These are phyloP conservation scores for Trapa incisa DNA, from an alignment of 345 rosid species.

Conservation along the genomic window DNA sequence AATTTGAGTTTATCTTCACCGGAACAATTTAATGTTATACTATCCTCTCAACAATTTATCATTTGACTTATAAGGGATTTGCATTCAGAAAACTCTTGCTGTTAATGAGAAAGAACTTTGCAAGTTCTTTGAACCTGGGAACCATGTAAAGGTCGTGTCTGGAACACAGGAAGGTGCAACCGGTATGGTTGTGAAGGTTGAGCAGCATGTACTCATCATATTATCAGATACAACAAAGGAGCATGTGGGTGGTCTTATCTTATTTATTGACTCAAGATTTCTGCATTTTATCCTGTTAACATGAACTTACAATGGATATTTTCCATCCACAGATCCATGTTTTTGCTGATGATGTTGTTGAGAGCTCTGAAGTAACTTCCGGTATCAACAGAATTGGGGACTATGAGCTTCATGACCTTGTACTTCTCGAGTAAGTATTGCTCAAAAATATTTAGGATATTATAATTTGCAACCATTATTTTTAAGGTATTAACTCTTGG, in stretches of 20 bases:
- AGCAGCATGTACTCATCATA: conserved; percentile 82
- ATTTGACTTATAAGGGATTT: conserved; percentile 4
- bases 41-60: background rate
- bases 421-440: conserved; percentile 65
- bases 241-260: conserved; percentile 35
- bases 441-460: background rate
- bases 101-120: conserved; percentile 80
- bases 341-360: conserved; percentile 91
- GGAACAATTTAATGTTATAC: background rate
- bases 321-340: conserved; percentile 52
- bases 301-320: background rate
- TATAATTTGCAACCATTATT: background rate
- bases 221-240: conserved; percentile 89
- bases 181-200: conserved; percentile 97
- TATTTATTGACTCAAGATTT: conserved; percentile 2
- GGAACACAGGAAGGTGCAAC: conserved; percentile 93
- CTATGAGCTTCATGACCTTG: conserved; percentile 94
- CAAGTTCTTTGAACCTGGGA: conserved; percentile 94
- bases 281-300: background rate
- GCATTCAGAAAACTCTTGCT: conserved; percentile 66
- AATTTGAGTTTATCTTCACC: background rate
- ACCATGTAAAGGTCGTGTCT: conserved; percentile 89
- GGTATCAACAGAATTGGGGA: conserved; percentile 82
- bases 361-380: conserved; percentile 92
- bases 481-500: conserved; percentile 8